phyloP scores from a whole-genome alignment of 164 flowering plant genomes.

The Sedum album region DNA sequence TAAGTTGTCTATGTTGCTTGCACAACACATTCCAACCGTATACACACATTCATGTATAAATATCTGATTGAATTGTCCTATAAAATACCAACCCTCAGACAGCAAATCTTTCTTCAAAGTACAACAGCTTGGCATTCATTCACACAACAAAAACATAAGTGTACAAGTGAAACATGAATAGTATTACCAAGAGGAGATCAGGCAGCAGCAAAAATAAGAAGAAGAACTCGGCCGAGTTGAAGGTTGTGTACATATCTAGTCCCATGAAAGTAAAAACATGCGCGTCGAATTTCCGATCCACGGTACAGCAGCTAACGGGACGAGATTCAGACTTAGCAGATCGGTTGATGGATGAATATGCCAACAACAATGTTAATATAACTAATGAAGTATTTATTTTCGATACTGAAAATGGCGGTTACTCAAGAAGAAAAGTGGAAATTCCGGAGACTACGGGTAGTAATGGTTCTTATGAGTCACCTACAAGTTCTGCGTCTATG shows the following conservation, averaged over 20 bases:
- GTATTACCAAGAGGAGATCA: not conserved
- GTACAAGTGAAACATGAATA: not conserved
- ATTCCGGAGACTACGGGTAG: not conserved
- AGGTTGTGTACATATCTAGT: conserved; percentile 73
- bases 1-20: conserved; percentile 2
- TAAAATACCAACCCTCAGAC: not conserved
- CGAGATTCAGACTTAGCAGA: conserved; percentile 34
- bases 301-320: conserved; percentile 85
- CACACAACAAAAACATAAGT: not conserved
- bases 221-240: conserved; percentile 19
- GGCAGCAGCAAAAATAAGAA: conserved; percentile 11
- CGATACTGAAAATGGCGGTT: not conserved
- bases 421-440: too few species aligned
- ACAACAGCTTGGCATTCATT: not conserved
- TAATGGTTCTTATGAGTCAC: not conserved
- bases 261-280: conserved; percentile 72
- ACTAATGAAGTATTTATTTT: not conserved
- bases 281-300: conserved; percentile 55
- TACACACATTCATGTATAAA: not conserved
- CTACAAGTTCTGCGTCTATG: conserved; percentile 6
- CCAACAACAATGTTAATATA: not conserved
- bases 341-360: conserved; percentile 15
- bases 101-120: not conserved
- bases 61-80: not conserved
- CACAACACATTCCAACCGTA: conserved; percentile 2